phyloP scores from a whole-genome alignment of 2,329 filamentous ascomycete species.

The Meredithiella fracta region DNA sequence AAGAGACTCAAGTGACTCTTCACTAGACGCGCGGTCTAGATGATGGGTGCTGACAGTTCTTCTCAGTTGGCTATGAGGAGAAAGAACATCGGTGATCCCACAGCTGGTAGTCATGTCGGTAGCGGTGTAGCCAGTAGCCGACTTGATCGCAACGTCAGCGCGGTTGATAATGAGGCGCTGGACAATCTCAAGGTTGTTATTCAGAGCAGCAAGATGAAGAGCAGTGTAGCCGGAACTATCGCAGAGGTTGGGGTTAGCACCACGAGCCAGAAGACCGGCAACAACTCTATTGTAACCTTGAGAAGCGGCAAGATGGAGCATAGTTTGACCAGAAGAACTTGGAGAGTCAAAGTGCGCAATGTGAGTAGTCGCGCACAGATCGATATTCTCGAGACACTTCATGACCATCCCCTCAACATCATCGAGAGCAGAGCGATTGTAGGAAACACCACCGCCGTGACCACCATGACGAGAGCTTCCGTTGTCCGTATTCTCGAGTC shows the following conservation, averaged over 20 bases:
- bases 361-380: slow-evolving; percentile 57
- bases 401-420: slow-evolving; percentile 54
- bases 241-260: slow-evolving; percentile 57
- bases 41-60: slow-evolving; percentile 12
- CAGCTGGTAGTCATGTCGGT: slow-evolving; percentile 7
- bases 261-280: slow-evolving; percentile 57
- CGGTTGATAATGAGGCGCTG: slow-evolving; percentile 56
- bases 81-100: slow-evolving; percentile 7
- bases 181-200: slow-evolving; percentile 60
- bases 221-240: slow-evolving; percentile 71
- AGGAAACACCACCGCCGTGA: slow-evolving; percentile 27
- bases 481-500: slow-evolving; percentile 15
- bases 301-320: slow-evolving; percentile 65
- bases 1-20: slow-evolving; percentile 10
- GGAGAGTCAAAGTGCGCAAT: slow-evolving; percentile 51
- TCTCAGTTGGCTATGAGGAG: slow-evolving; percentile 13
- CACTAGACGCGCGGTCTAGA: slow-evolving; percentile 5
- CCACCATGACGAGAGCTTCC: slow-evolving; percentile 20
- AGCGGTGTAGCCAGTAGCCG: slow-evolving; percentile 18
- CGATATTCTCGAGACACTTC: slow-evolving; percentile 60
- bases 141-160: slow-evolving; percentile 48
- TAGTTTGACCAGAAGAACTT: slow-evolving; percentile 53
- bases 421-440: slow-evolving; percentile 24
- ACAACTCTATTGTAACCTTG: slow-evolving; percentile 61
- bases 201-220: slow-evolving; percentile 65